phyloP scores from a whole-genome alignment of 345 rosid genomes.

The Aquilaria yunnanensis region DNA sequence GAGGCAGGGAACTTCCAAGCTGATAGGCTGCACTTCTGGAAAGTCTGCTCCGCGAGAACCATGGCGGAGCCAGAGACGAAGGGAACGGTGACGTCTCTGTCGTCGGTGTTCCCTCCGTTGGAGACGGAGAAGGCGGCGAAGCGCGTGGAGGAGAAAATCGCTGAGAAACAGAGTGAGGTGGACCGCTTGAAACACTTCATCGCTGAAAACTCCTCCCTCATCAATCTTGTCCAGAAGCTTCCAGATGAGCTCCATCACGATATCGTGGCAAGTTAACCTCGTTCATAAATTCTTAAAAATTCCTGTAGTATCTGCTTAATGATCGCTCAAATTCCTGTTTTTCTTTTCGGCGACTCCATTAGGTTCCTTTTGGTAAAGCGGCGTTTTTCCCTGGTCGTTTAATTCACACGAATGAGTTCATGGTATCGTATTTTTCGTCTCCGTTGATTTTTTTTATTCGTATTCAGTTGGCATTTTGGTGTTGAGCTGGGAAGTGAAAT shows the following conservation, averaged over 20 bases:
- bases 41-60: too few species aligned
- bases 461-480: neutral
- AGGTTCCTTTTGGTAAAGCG: constrained; percentile 85
- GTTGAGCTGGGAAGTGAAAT: neutral
- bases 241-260: constrained; percentile 83
- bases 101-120: constrained; percentile 56
- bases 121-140: constrained; percentile 64
- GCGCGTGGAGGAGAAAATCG: constrained; percentile 55
- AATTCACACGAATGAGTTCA: constrained; percentile 79
- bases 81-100: constrained; percentile 63
- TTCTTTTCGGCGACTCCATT: neutral
- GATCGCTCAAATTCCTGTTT: neutral
- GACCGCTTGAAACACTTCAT: constrained; percentile 42
- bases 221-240: constrained; percentile 56
- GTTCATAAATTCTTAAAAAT: neutral
- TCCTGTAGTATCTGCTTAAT: neutral
- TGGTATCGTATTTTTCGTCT: constrained; percentile 30
- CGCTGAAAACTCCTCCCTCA: constrained; percentile 55
- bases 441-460: neutral
- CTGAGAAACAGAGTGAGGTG: constrained; percentile 54
- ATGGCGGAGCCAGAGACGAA: constrained; percentile 25
- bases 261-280: constrained; percentile 44
- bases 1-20: too few species aligned
- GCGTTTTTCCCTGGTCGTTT: constrained; percentile 88
- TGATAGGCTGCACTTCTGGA: too few species aligned